Conservation (phyloP, 805 yeast genomes). For the Ogataea siamensis region DNA sequence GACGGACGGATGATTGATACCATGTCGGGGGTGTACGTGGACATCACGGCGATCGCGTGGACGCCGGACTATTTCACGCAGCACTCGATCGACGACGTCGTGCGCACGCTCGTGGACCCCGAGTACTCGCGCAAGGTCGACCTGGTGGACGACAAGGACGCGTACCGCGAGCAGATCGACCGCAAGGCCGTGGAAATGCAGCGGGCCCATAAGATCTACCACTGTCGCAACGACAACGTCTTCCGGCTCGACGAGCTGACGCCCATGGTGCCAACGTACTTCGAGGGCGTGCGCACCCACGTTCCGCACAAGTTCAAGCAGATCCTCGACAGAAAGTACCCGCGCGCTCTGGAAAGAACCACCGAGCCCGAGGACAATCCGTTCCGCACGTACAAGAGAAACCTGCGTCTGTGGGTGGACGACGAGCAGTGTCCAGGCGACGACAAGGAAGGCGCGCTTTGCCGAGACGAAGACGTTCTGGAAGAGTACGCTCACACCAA, state of each 20-base stretch:
- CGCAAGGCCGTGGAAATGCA: constrained; percentile 23
- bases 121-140: constrained; percentile 16
- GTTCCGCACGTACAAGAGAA: constrained; percentile 46
- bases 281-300: constrained; percentile 56
- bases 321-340: constrained; percentile 50
- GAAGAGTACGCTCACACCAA: constrained; percentile 33
- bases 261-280: constrained; percentile 47
- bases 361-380: constrained; percentile 39
- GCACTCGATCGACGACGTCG: constrained; percentile 16
- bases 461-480: constrained; percentile 32
- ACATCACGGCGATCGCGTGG: constrained; percentile 57
- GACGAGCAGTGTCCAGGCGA: constrained; percentile 26
- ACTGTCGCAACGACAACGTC: constrained; percentile 58
- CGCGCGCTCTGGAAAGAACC: constrained; percentile 33
- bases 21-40: constrained; percentile 63
- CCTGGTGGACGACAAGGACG: constrained; percentile 14
- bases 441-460: constrained; percentile 29
- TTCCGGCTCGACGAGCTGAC: constrained; percentile 42
- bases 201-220: constrained; percentile 32
- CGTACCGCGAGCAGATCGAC: constrained; percentile 18
- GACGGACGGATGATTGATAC: constrained; percentile 68
- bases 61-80: constrained; percentile 32
- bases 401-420: constrained; percentile 56
- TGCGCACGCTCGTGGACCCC: constrained; percentile 23
- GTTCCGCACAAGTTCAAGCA: constrained; percentile 46